Evolutionary conservation across 2,329 filamentous ascomycete species (phyloP).

Genomic region (Beauveria scarabaeidicola): DNA sequence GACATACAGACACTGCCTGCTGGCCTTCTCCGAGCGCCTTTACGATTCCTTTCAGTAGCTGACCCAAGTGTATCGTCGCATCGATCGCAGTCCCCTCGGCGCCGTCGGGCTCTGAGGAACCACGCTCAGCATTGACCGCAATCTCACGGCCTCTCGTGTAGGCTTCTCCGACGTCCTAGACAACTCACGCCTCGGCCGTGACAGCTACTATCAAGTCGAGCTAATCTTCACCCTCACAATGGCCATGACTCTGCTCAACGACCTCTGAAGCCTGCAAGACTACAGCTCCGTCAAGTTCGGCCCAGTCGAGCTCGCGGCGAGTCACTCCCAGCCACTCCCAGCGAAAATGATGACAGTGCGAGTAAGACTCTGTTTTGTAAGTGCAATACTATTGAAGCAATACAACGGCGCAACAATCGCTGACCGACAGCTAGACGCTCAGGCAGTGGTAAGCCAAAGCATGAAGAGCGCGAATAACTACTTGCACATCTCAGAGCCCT

Average conservation of each 20-base stretch:
- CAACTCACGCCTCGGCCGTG: conserved; percentile 5
- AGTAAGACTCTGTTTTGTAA: not conserved
- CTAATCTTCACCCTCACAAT: conserved; percentile 4
- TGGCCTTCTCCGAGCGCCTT: conserved; percentile 11
- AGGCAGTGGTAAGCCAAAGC: not conserved
- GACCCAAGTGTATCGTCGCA: not conserved
- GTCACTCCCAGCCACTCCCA: no score
- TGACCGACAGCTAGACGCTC: not conserved
- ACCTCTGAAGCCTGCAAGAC: conserved; percentile 11
- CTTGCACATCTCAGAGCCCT: no score
- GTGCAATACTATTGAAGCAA: not conserved
- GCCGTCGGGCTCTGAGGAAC: conserved; percentile 8
- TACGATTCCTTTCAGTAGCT: conserved; percentile 10
- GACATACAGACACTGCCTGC: conserved; percentile 1
- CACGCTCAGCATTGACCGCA: conserved; percentile 6
- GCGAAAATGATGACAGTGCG: not conserved
- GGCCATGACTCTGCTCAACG: conserved; percentile 8
- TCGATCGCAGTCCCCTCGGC: conserved; percentile 10
- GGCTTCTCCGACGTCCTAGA: conserved; percentile 6
- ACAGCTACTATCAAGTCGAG: conserved; percentile 8
- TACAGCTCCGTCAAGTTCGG: conserved; percentile 11
- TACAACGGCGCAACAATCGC: no score
- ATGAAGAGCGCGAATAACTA: not conserved
- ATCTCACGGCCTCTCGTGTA: conserved; percentile 3
- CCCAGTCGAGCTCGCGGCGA: conserved; percentile 2